Percentiles rank a stretch among this genome's conserved stretches.
Evolutionary conservation across 1,284 basidiomycete species (phyloP).

Genomic region (Cutaneotrichosporon spelunceum): DNA sequence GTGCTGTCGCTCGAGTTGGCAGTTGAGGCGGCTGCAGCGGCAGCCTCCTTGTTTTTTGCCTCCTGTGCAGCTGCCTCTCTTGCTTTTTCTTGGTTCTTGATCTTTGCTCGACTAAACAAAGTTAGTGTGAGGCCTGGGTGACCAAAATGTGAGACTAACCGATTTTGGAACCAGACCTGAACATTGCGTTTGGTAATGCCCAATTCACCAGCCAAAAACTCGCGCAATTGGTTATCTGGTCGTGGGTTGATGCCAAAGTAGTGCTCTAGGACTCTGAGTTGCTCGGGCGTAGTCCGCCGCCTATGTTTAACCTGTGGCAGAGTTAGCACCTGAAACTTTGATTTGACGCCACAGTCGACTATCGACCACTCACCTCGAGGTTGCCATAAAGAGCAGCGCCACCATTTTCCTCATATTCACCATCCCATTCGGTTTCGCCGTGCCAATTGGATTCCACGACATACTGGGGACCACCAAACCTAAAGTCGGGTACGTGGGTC

Average conservation of each 20-base stretch:
- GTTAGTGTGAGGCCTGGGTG: not conserved
- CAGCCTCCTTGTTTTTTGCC: constrained; percentile 25
- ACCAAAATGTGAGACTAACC: constrained; percentile 54
- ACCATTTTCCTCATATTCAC: constrained; percentile 25
- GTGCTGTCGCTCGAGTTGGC: not conserved
- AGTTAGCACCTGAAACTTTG: not conserved
- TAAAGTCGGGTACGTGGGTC: constrained; percentile 20
- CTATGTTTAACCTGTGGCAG: constrained; percentile 72
- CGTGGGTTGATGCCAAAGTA: constrained; percentile 83
- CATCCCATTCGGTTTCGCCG: constrained; percentile 29
- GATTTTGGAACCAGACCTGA: constrained; percentile 93
- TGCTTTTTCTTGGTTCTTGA: constrained; percentile 60
- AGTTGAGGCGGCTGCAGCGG: not conserved
- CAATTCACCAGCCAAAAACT: constrained; percentile 71
- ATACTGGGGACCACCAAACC: constrained; percentile 19
- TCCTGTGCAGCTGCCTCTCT: constrained; percentile 31
- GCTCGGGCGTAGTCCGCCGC: constrained; percentile 74
- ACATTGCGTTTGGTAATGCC: constrained; percentile 89
- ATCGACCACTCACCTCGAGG: constrained; percentile 23
- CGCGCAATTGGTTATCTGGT: constrained; percentile 75
- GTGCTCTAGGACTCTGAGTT: constrained; percentile 79
- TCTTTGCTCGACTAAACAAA: constrained; percentile 67
- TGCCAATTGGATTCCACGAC: constrained; percentile 16
- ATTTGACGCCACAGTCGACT: not conserved
- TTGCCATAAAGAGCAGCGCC: constrained; percentile 32